phyloP scores from a whole-genome alignment of 2,329 filamentous ascomycete genomes.

The Apiospora kogelbergensis region DNA sequence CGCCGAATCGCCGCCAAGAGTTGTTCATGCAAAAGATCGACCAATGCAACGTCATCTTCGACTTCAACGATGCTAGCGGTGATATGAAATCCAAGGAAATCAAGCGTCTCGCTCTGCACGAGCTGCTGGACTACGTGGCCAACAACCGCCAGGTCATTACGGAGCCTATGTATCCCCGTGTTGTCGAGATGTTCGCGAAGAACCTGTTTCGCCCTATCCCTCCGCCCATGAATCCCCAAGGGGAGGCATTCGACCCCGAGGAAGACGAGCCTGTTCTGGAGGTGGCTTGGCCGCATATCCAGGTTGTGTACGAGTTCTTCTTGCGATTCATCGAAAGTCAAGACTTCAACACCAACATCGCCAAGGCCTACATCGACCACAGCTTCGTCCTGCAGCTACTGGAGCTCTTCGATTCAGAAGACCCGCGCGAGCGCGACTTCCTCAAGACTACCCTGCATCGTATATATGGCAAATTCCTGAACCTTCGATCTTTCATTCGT shows the following conservation, averaged over 20 bases:
- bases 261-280: conserved; percentile 98
- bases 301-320: conserved; percentile 99
- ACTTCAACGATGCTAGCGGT: conserved; percentile 96
- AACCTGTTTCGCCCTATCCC: conserved; percentile 97
- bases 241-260: conserved; percentile 96
- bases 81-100: conserved; percentile 99
- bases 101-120: conserved; percentile 92
- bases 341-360: conserved; percentile 99
- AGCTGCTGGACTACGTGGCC: conserved; percentile 95
- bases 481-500: conserved; percentile 93
- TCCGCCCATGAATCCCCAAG: conserved; percentile 94
- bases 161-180: conserved; percentile 96
- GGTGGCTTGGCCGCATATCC: conserved; percentile 98
- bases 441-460: conserved; percentile 96
- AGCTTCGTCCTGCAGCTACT: conserved; percentile 94
- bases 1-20: conserved; percentile 90
- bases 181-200: conserved; percentile 99
- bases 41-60: conserved; percentile 99
- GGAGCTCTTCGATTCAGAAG: conserved; percentile 98
- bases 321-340: conserved; percentile 98
- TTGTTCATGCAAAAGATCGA: conserved; percentile 99
- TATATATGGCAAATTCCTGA: conserved; percentile 98
- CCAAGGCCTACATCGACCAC: conserved; percentile 98
- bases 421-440: conserved; percentile 94
- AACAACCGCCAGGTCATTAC: conserved; percentile 99